These are phyloP conservation scores for Coemansia pectinata DNA, from an alignment of 192 early-diverging fungal species.

Conservation along the genomic window DNA sequence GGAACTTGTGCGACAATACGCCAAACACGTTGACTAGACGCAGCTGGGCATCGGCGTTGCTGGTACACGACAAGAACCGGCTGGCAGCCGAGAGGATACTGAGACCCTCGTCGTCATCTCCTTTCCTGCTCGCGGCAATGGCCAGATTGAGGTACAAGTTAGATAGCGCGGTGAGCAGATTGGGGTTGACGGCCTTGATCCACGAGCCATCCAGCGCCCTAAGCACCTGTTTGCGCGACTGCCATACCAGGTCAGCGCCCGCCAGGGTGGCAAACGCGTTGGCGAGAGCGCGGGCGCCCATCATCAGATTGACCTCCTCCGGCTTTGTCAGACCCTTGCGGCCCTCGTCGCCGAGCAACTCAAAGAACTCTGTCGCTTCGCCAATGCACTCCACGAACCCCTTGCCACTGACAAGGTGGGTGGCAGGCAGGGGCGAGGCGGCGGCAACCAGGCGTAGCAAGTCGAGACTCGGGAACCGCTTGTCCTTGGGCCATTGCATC, in stretches of 20 bases:
- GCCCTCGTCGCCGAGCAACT: constrained; percentile 11
- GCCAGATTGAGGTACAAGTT: constrained; percentile 39
- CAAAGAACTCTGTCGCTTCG: constrained; percentile 33
- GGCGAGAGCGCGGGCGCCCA: constrained; percentile 67
- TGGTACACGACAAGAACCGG: constrained; percentile 26
- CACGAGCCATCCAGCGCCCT: constrained; percentile 34
- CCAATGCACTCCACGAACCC: constrained; percentile 46
- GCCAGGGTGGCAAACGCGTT: constrained; percentile 68
- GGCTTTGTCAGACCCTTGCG: constrained; percentile 22
- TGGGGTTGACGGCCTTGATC: constrained; percentile 25
- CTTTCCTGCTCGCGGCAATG: constrained; percentile 16
- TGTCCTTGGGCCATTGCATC: constrained; percentile 66
- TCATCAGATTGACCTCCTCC: constrained; percentile 75
- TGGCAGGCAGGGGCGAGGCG: constrained; percentile 32
- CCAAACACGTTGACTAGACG: constrained; percentile 45
- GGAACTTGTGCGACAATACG: constrained; percentile 42
- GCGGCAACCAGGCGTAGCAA: constrained; percentile 72
- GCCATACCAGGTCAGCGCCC: constrained; percentile 49
- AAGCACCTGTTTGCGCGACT: constrained; percentile 26
- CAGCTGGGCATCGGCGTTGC: constrained; percentile 41
- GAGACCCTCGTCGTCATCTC: constrained; percentile 44
- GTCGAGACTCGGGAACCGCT: constrained; percentile 84
- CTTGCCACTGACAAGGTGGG: constrained; percentile 34
- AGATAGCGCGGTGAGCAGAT: constrained; percentile 30
- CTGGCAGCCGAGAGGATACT: constrained; percentile 30